Base-by-base conservation (phyloP, 805 yeast species). In the Priceomyces medius region DNA sequence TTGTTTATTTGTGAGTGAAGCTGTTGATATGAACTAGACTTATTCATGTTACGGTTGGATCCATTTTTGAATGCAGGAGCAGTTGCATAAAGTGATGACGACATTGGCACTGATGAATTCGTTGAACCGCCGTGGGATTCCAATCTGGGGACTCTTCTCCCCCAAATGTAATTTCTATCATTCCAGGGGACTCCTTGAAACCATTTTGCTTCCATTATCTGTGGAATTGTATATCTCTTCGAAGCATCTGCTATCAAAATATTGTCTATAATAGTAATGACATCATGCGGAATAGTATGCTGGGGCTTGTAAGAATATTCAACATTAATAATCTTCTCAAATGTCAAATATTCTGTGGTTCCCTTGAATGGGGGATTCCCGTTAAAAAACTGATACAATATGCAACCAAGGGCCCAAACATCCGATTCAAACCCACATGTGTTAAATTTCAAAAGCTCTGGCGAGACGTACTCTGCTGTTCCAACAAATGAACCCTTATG, bases 381-480 rank as follows among this genome's bases (percentile, higher is more conserved):
- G 34, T 84, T 81, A 39, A 87, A 75, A 55, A 90, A 75, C 61
- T 89, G 97, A 59, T 74, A 89, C 29, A 90, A 63, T 27, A 89
- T 85, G 62, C 97, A 89, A 1, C 96, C 97, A 42, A 88, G 61
- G 1, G 97, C 96, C 97, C 97, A 89, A n/a, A 87, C 64, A 59
- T 89, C 97, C 23, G 91, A 76, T 47, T 83, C 84, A 55, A 80
- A 85, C 14, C 95, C 93, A 56, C 96, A 88, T 27, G 76, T 71
- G 59, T 91, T 93, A 53, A 78, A 74, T 37, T 81, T 76, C 37
- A 93, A 68, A 31, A 93, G 67, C 60, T 93, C 99, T 0, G 98
- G 99, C 0, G 96, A 83, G 2, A 93, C 97, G 56, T 90, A 90
- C 58, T 90, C 97, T 0, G 98, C 98, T 1, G 99, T 91, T 0